Base-by-base conservation (phyloP, 768 basidiomycete species). In the Agrocybe pediades region DNA sequence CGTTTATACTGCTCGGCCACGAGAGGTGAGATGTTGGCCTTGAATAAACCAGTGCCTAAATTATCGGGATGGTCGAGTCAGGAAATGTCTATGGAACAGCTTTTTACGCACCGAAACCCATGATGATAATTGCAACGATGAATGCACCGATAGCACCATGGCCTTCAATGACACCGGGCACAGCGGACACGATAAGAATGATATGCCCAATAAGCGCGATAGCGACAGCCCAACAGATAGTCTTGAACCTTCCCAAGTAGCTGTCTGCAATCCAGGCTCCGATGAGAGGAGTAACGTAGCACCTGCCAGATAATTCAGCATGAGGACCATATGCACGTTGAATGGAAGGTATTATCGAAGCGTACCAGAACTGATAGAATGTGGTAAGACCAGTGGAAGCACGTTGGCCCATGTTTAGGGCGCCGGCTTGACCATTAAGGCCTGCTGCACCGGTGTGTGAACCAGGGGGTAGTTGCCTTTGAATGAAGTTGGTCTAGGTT, bases 201-300 rank as follows among this genome's bases (percentile, higher is more conserved):
- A 85, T 67, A 60, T 88, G 84, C 3, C 87, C 68, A 86, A 87
- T 58, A 80, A 90, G 69, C 5, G 85, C 83, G 47, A 91, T 70
- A 4, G 47, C 71, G 39, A 87, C 87, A 30, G 87, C 82, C 55
- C 81, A 72, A 63, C 78, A 82, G 54, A 91, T 75, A 6, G 90
- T 91, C 68, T 87, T 87, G 78, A 79, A 92, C 2, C 90, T 80
- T 9, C 90, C 90, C 72, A 80, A 80, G 58, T 84, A 76, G 4
- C 85, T 80, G 65, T 91, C 88, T 15, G 89, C 88, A 48, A 91
- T 74, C 62, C 83, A 90, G 1, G 87, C 89, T 13, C 88, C 88
- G 13, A 82, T 67, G 4, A 90, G 71, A 0, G 89, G 89, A 23
- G 80, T 81, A 45, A 88, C 64, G 53, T 86, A 88, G 42, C 82